Evolutionary conservation across 805 yeast species (phyloP).

Genomic region (Sugiyamaella floridensis): DNA sequence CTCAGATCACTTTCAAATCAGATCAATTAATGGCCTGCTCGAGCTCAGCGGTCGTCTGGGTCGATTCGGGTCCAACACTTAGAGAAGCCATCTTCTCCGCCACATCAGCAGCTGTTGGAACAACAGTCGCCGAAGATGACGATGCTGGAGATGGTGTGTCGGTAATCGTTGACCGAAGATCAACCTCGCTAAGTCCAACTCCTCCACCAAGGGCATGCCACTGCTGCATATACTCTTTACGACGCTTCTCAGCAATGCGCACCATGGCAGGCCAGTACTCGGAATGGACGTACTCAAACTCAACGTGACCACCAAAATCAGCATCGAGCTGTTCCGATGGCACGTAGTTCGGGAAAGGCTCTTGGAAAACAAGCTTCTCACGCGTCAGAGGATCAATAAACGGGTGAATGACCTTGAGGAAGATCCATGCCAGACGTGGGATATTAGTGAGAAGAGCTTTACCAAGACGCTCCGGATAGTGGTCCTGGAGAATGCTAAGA

Average conservation of each 20-base stretch:
- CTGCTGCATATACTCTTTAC: conserved; percentile 56
- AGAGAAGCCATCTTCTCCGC: conserved; percentile 7
- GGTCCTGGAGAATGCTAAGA: conserved; percentile 87
- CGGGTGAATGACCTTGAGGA: conserved; percentile 84
- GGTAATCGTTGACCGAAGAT: conserved; percentile 43
- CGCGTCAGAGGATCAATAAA: conserved; percentile 94
- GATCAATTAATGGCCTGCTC: too few relatives aligned
- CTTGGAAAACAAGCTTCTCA: conserved; percentile 86
- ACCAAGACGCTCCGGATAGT: conserved; percentile 95
- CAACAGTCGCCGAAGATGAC: not conserved
- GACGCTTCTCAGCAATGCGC: conserved; percentile 52
- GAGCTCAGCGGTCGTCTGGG: too few relatives aligned
- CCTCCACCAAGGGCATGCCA: conserved; percentile 64
- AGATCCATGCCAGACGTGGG: conserved; percentile 91
- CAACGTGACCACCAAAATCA: conserved; percentile 77
- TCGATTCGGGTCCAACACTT: too few relatives aligned
- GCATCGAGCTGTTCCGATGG: conserved; percentile 75
- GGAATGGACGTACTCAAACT: conserved; percentile 76
- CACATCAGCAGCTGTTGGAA: not conserved
- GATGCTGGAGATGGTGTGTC: not conserved
- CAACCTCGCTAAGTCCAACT: conserved; percentile 78
- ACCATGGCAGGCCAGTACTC: conserved; percentile 70
- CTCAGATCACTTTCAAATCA: too few relatives aligned
- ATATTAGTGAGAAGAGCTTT: conserved; percentile 86
- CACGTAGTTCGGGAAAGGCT: conserved; percentile 78